Evolutionary conservation across 2,329 filamentous ascomycete genomes (phyloP).

Genomic region (Ophiosphaerella narmari): DNA sequence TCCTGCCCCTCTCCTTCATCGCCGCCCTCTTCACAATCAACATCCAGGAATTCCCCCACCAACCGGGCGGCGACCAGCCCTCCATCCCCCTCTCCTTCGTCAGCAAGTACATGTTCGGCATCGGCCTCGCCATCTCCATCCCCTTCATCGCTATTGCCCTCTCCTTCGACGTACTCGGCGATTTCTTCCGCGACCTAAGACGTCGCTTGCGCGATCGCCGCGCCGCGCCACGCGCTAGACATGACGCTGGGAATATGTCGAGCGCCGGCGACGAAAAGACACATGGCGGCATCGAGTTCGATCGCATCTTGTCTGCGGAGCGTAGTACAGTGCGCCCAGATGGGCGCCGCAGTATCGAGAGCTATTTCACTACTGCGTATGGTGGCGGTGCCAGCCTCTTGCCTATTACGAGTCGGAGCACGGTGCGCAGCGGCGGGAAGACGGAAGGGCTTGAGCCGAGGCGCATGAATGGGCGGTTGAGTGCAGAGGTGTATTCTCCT

Average conservation of each 20-base stretch:
- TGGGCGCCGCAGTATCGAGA: constrained; percentile 33
- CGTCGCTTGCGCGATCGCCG: constrained; percentile 20
- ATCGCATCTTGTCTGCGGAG: constrained; percentile 33
- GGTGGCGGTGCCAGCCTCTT: constrained; percentile 18
- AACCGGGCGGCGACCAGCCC: constrained; percentile 29
- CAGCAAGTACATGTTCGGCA: constrained; percentile 60
- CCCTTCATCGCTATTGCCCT: constrained; percentile 55
- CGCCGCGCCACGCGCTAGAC: not conserved
- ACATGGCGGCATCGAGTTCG: constrained; percentile 27
- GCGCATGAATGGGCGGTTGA: constrained; percentile 17
- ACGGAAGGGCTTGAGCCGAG: constrained; percentile 15
- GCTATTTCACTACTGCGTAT: constrained; percentile 28
- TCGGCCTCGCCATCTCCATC: constrained; percentile 59
- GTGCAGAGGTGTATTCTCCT: constrained; percentile 22
- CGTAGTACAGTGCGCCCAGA: constrained; percentile 28
- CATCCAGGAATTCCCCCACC: constrained; percentile 53
- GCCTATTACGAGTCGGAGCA: constrained; percentile 42
- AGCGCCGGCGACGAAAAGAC: constrained; percentile 13
- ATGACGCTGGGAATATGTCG: constrained; percentile 6
- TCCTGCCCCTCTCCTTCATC: constrained; percentile 61
- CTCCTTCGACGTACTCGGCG: constrained; percentile 48
- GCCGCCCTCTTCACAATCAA: constrained; percentile 62
- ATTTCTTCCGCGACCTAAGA: constrained; percentile 36
- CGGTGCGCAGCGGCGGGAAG: constrained; percentile 21
- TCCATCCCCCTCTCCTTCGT: constrained; percentile 57